Base-by-base conservation (phyloP, 2,329 filamentous ascomycete species). In the Aspergillus quadrilineatus region DNA sequence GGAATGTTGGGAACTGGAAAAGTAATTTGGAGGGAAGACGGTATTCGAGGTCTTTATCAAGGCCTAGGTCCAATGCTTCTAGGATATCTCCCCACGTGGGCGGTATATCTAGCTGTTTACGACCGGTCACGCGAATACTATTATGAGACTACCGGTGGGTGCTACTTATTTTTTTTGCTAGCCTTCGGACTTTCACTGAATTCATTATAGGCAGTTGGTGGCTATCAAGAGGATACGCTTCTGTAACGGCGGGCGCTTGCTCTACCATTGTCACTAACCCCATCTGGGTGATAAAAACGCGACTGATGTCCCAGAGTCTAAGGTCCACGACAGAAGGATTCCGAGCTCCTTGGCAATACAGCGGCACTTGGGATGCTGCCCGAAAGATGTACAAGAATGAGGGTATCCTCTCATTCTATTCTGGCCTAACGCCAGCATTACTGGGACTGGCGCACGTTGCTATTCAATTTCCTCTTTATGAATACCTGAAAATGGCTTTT, bases 241-340 rank as follows among this genome's bases (percentile, higher is more conserved):
- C 94, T 8, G 85, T 99, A 59, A 84, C 92, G 55, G 94, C 93
- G 26, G 94, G 94, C 52, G 92, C 87, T 59, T 96, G 89, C 77
- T 97, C 92, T 64, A 99, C 94, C 4, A 82, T 97, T 61, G 89
- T 88, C 60, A 99, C 94, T 26, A 99, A 97, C 73, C 94, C 94
- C 0, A 99, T 99, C 59, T 99, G 94, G 94, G 94, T 99, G 37
- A 96, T 99, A 78, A 99, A 99, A 77, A 99, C 94, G 48, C 84
- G 94, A 64, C 84, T 99, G 65, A 97, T 97, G 94, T 96, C 94
- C 37, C 94, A 97, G 77, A 86, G 84, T 63, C 73, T 79, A 37
- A 80, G 77, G 59, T 79, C 82, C 62, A 80, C 75, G 32, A 79
- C 76, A 68, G 70, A 82, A 72, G 69, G 79, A 73, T 70, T 75